Conservation (phyloP, 768 basidiomycete genomes). For the Leccinum barrowsii region DNA sequence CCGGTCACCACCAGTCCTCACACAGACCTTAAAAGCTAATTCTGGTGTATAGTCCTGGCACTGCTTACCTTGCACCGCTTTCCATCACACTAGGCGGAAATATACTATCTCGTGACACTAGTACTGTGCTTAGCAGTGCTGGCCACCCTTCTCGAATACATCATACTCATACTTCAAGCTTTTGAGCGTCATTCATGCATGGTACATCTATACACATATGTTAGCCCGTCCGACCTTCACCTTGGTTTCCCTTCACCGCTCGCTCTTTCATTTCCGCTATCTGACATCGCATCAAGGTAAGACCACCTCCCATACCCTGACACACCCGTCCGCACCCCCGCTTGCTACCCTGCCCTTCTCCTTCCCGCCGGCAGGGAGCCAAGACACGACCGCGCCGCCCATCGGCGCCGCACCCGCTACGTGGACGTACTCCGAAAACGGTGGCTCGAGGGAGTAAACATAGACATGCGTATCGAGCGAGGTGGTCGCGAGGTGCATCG, state of each 20-base stretch:
- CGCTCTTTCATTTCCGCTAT: not conserved
- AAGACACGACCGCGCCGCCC: slow-evolving; percentile 78
- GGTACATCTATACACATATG: not conserved
- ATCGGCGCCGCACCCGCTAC: slow-evolving; percentile 87
- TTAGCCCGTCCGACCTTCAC: not conserved
- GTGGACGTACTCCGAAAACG: slow-evolving; percentile 62
- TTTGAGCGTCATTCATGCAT: too few relatives aligned
- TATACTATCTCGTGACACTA: too few relatives aligned
- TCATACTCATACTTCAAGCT: too few relatives aligned
- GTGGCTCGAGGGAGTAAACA: slow-evolving; percentile 73
- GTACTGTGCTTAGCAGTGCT: too few relatives aligned
- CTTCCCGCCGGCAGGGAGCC: slow-evolving; percentile 41
- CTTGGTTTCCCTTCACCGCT: not conserved
- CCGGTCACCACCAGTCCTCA: too few relatives aligned
- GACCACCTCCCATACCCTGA: slow-evolving; percentile 63
- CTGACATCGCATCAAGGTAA: slow-evolving; percentile 19
- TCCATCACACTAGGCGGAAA: too few relatives aligned
- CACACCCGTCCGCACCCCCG: slow-evolving; percentile 80
- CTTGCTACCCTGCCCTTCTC: slow-evolving; percentile 58
- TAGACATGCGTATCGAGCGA: slow-evolving; percentile 94
- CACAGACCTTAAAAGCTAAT: too few relatives aligned
- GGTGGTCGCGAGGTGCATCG: slow-evolving; percentile 74
- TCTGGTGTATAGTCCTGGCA: too few relatives aligned
- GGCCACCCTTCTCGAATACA: too few relatives aligned
- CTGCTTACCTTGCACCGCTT: too few relatives aligned